Percentiles rank a stretch among this genome's conserved stretches.
These are phyloP conservation scores for Solanum chacoense DNA, from an alignment of 305 asterid species.

Conservation along the genomic window DNA sequence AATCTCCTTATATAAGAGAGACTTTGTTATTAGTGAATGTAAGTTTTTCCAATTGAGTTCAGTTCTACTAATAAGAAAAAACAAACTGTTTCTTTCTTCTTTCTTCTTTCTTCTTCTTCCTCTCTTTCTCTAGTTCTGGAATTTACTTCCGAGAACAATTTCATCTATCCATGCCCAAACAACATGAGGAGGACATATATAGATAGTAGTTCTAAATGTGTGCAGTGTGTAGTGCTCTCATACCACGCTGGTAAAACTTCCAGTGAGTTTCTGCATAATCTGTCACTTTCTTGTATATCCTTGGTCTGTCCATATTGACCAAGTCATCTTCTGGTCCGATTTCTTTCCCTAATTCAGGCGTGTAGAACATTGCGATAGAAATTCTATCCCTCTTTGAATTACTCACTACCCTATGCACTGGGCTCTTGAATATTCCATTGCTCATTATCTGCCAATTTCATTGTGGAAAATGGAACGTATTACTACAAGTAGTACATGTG, in stretches of 20 bases:
- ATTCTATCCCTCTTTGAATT: constrained; percentile 26
- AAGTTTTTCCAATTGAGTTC: too few relatives aligned
- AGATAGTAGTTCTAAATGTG: background rate
- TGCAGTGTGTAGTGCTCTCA: constrained; percentile 29
- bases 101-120: too few relatives aligned
- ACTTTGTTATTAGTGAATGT: too few relatives aligned
- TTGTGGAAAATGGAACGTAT: background rate
- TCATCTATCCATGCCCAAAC: background rate
- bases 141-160: too few relatives aligned
- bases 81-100: too few relatives aligned
- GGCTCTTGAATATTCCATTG: constrained; percentile 42
- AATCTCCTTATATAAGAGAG: too few relatives aligned
- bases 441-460: constrained; percentile 36
- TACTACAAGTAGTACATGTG: background rate
- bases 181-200: background rate
- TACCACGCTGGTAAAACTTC: constrained; percentile 29
- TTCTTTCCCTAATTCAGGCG: constrained; percentile 44
- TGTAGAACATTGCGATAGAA: constrained; percentile 32
- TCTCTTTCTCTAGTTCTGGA: too few relatives aligned
- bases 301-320: constrained; percentile 18
- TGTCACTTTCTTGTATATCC: constrained; percentile 28
- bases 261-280: constrained; percentile 37
- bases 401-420: constrained; percentile 42
- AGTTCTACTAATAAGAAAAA: too few relatives aligned
- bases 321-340: constrained; percentile 42